Conservation (phyloP, 768 basidiomycete species). For the Agrocybe pediades region DNA sequence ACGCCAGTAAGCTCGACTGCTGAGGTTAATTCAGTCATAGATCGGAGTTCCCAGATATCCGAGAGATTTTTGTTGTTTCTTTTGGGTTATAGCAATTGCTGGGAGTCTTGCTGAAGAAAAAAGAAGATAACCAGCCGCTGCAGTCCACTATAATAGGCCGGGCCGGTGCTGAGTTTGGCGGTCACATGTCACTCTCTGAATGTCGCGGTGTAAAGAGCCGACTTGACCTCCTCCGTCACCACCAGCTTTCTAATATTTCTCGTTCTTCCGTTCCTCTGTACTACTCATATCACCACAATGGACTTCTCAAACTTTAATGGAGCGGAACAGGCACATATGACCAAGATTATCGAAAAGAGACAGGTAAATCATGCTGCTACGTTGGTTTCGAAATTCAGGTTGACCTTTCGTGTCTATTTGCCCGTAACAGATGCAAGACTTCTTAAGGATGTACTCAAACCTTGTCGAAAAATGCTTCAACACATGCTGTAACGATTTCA, state of each 20-base stretch:
- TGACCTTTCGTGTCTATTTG: background rate
- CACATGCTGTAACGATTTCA: slow-evolving; percentile 95
- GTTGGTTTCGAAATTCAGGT: background rate
- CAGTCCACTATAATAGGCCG: no score
- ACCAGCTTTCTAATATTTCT: slow-evolving; percentile 4
- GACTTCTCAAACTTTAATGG: slow-evolving; percentile 90
- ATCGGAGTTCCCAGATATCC: no score
- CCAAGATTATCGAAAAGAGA: slow-evolving; percentile 91
- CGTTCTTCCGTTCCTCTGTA: slow-evolving; percentile 12
- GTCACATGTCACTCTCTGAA: slow-evolving; percentile 1
- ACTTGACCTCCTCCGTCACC: slow-evolving; percentile 7
- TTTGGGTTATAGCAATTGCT: no score
- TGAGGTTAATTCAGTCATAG: no score
- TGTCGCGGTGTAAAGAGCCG: slow-evolving; percentile 2
- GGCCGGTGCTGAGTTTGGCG: no score
- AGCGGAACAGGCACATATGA: slow-evolving; percentile 97
- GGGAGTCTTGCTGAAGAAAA: no score
- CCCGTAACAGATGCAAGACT: slow-evolving; percentile 90
- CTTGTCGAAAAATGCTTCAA: slow-evolving; percentile 97
- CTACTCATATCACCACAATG: slow-evolving; percentile 48
- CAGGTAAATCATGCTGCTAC: slow-evolving; percentile 58
- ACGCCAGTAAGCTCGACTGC: no score
- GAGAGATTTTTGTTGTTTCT: no score
- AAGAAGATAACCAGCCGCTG: no score
- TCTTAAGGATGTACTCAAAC: slow-evolving; percentile 91